Evolutionary conservation across 176 grass and related monocot genomes (phyloP).

Genomic region (Puccinellia tenuiflora): DNA sequence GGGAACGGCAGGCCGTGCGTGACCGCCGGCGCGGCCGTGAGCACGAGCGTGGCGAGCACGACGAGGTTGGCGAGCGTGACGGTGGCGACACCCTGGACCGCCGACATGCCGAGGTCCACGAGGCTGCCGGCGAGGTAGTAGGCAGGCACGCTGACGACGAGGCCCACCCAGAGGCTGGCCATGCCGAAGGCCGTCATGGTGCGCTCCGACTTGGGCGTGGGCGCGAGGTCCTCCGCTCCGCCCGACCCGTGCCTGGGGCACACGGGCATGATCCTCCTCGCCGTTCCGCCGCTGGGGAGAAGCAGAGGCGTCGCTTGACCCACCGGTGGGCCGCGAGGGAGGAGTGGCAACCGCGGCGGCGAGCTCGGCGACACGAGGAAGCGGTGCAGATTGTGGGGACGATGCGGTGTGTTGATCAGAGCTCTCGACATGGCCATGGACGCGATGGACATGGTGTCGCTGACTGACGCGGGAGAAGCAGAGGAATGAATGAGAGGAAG

Average conservation of each 20-base stretch:
- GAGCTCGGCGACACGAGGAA: neutral
- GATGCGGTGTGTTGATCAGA: neutral
- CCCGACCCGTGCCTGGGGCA: neutral
- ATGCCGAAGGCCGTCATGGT: conserved; percentile 9
- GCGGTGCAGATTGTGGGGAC: neutral
- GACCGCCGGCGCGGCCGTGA: neutral
- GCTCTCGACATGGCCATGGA: neutral
- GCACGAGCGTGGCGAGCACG: neutral
- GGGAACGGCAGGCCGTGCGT: conserved; percentile 4
- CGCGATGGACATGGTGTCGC: neutral
- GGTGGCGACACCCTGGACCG: neutral
- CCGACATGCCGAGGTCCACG: conserved; percentile 9
- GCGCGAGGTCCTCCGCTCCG: neutral
- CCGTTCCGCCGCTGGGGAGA: neutral
- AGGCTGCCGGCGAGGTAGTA: conserved; percentile 5
- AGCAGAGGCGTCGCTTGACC: neutral
- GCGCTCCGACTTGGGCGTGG: neutral
- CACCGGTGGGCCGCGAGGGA: neutral
- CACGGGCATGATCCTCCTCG: neutral
- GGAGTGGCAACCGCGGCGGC: neutral
- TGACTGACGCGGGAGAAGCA: neutral
- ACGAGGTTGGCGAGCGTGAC: neutral
- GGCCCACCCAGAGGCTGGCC: conserved; percentile 12
- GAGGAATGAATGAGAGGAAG: neutral
- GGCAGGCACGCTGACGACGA: neutral